These are phyloP conservation scores for Monoraphidium neglectum DNA, from an alignment of 139 green algal species.

Conservation along the genomic window DNA sequence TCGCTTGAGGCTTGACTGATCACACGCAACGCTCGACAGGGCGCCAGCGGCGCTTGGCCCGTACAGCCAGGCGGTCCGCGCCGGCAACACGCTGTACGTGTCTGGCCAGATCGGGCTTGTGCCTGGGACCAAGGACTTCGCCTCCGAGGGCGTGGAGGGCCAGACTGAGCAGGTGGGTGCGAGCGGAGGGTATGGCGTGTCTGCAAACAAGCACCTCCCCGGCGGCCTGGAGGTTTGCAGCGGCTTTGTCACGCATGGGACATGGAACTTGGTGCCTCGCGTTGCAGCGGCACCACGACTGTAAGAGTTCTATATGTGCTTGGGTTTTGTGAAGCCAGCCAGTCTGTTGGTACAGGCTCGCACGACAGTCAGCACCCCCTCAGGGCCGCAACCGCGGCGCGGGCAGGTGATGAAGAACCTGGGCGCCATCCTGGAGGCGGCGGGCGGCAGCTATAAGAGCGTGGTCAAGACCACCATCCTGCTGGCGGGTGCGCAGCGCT, in stretches of 20 bases:
- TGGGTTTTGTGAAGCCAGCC: too few species aligned
- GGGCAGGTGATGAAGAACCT: conserved; percentile 83
- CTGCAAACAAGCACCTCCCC: too few species aligned
- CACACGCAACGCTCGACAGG: conserved; percentile 52
- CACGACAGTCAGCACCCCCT: too few species aligned
- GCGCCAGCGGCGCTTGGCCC: conserved; percentile 92
- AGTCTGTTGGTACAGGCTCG: too few species aligned
- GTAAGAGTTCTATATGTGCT: too few species aligned
- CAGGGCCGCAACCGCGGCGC: too few species aligned
- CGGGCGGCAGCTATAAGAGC: conserved; percentile 74
- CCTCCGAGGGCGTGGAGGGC: conserved; percentile 57
- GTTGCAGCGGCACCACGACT: too few species aligned
- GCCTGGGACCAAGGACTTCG: conserved; percentile 90
- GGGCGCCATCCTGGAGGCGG: conserved; percentile 87
- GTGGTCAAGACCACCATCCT: conserved; percentile 99
- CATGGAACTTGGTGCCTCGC: too few species aligned
- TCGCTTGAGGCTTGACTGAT: not conserved
- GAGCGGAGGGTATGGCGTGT: too few species aligned
- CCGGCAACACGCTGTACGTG: conserved; percentile 85
- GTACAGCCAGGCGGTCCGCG: conserved; percentile 74
- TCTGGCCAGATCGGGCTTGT: conserved; percentile 88
- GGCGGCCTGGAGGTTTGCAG: too few species aligned
- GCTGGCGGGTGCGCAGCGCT: conserved; percentile 14
- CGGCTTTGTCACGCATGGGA: too few species aligned
- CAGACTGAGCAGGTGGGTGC: conserved; percentile 80